A percentile compares a stretch with the other conserved stretches of the same genome.
Conservation (phyloP, 768 basidiomycete genomes). For the Cubamyces sp. region DNA sequence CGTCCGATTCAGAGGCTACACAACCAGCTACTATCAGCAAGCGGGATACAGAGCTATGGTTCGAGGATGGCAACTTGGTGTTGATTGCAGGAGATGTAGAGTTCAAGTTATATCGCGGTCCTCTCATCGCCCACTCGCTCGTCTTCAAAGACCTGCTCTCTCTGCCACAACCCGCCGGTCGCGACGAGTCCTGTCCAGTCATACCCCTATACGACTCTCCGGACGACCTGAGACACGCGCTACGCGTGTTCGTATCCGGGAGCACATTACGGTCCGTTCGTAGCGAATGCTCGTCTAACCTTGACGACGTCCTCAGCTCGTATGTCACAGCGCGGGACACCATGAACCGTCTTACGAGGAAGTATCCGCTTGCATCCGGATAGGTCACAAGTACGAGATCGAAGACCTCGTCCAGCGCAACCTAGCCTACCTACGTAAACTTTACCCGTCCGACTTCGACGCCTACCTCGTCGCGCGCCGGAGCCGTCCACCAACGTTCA, state of each 20-base stretch:
- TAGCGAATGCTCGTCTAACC: not conserved
- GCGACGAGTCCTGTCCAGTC: slow-evolving; percentile 1
- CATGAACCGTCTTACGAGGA: slow-evolving; percentile 5
- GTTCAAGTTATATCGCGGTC: slow-evolving; percentile 24
- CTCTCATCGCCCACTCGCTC: slow-evolving; percentile 21
- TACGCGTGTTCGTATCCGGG: slow-evolving; percentile 9
- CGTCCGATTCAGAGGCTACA: not conserved
- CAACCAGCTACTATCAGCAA: not conserved
- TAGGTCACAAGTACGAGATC: slow-evolving; percentile 20
- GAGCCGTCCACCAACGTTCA: not conserved
- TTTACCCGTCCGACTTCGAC: slow-evolving; percentile 11
- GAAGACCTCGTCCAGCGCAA: slow-evolving; percentile 10
- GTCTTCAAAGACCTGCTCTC: slow-evolving; percentile 26
- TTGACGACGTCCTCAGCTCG: not conserved
- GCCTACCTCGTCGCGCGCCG: slow-evolving; percentile 7
- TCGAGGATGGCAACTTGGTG: slow-evolving; percentile 25
- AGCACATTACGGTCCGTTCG: slow-evolving; percentile 7
- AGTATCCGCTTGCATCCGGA: slow-evolving; percentile 17
- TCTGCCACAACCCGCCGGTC: slow-evolving; percentile 5
- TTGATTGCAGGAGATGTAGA: slow-evolving; percentile 18
- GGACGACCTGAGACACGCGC: slow-evolving; percentile 10
- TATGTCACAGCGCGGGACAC: not conserved
- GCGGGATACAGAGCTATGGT: slow-evolving; percentile 23
- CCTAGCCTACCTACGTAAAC: slow-evolving; percentile 1
- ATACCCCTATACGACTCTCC: slow-evolving; percentile 14